Conservation (phyloP, 2,329 filamentous ascomycete species). For the Botrytis galanthina region DNA sequence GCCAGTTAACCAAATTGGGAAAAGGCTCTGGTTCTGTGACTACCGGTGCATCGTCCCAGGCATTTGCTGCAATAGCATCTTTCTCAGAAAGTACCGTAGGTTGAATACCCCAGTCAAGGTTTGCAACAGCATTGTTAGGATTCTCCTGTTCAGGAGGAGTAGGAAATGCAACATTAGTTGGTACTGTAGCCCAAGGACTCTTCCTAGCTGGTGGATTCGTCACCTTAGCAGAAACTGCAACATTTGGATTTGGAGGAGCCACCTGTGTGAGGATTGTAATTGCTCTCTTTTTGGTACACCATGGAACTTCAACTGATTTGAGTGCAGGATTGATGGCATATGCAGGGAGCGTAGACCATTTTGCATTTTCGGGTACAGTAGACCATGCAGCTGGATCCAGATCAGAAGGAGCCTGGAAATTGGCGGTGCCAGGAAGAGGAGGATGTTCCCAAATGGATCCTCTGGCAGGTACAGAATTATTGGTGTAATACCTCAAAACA, state of each 20-base stretch:
- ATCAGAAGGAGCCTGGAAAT: not conserved
- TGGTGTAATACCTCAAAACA: not conserved
- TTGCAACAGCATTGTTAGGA: not conserved
- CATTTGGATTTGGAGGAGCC: not conserved
- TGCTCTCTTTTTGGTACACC: not conserved
- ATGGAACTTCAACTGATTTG: not conserved
- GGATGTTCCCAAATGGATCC: not conserved
- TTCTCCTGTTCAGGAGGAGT: not conserved
- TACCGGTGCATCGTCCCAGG: not conserved
- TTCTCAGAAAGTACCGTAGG: not conserved
- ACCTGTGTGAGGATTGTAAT: not conserved
- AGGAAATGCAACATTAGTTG: not conserved
- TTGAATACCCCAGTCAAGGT: not conserved
- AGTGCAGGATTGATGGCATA: not conserved
- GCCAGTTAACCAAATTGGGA: not conserved
- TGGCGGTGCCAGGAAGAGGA: not conserved
- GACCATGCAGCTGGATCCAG: not conserved
- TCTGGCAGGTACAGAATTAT: not conserved
- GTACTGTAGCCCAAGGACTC: not conserved
- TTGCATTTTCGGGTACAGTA: constrained; percentile 9
- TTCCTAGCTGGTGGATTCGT: not conserved
- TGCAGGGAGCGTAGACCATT: not conserved
- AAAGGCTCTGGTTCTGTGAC: not conserved
- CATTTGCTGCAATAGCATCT: not conserved
- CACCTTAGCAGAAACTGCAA: not conserved